Evolutionary conservation across 2,329 filamentous ascomycete species (phyloP).

Genomic region (Fusarium duplospermum): DNA sequence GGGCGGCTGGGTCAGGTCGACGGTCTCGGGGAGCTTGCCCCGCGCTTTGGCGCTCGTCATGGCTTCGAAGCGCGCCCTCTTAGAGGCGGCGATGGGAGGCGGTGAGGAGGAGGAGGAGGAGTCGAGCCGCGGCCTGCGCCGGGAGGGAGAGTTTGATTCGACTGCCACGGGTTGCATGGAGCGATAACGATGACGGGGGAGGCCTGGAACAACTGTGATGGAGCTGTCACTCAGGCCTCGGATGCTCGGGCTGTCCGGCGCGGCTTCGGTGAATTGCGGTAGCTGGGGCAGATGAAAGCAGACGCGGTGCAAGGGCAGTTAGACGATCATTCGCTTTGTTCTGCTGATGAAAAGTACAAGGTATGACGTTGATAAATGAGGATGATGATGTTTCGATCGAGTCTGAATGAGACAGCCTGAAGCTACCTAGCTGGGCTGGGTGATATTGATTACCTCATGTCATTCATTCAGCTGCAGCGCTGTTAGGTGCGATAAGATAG

Average conservation of each 20-base stretch:
- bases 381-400: not conserved
- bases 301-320: not conserved
- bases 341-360: not conserved
- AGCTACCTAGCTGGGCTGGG: not conserved
- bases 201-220: constrained; percentile 43
- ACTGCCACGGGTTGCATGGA: constrained; percentile 51
- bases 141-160: constrained; percentile 49
- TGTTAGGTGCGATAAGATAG: constrained; percentile 44
- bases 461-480: not conserved
- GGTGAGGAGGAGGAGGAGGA: constrained; percentile 46
- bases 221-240: constrained; percentile 46
- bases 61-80: constrained; percentile 48
- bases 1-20: constrained; percentile 50
- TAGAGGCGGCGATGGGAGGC: constrained; percentile 40
- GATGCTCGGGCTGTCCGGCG: constrained; percentile 28
- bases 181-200: constrained; percentile 26
- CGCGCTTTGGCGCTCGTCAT: constrained; percentile 53
- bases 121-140: constrained; percentile 53
- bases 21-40: constrained; percentile 54
- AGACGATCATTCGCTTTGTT: not conserved
- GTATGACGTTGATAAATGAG: not conserved
- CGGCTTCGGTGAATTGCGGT: constrained; percentile 13
- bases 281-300: not conserved
- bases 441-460: not conserved
- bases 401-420: not conserved